Evolutionary conservation across 257 asterid species (phyloP).

Genomic region (Solanum arcanum): DNA sequence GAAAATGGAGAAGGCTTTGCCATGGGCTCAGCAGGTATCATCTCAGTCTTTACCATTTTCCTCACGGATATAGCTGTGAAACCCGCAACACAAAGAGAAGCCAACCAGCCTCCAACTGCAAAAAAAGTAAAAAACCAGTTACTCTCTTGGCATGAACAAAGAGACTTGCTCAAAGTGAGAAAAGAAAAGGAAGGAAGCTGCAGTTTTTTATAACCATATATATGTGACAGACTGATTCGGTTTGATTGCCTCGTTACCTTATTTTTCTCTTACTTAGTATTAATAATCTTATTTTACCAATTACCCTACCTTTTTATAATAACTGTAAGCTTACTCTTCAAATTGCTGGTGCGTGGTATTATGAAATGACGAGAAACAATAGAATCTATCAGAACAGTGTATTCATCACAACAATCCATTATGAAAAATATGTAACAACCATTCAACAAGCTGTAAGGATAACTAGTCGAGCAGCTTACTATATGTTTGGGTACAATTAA

Average conservation of each 20-base stretch:
- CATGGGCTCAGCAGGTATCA: slow-evolving; percentile 92
- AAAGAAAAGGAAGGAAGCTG: not conserved
- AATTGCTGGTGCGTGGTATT: not conserved
- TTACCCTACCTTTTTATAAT: not conserved
- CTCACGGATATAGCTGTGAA: slow-evolving; percentile 83
- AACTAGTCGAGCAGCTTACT: not conserved
- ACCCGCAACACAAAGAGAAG: slow-evolving; percentile 85
- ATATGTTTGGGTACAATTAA: not conserved
- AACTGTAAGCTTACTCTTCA: not conserved
- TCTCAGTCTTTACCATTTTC: slow-evolving; percentile 74
- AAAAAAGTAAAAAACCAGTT: not conserved
- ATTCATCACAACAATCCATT: not conserved
- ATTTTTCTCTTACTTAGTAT: not conserved
- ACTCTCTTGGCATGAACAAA: not conserved
- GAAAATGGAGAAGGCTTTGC: slow-evolving; percentile 81
- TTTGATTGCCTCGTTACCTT: not conserved
- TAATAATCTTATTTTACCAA: not conserved
- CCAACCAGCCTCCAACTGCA: slow-evolving; percentile 93
- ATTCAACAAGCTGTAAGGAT: not conserved
- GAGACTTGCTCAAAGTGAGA: not conserved
- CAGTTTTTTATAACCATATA: not conserved
- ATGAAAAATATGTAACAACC: not conserved
- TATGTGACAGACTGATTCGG: not conserved
- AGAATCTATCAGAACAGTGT: not conserved
- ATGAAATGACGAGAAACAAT: not conserved